Evolutionary conservation across 2,329 filamentous ascomycete genomes (phyloP).

Genomic region (Aureobasidium sp.): DNA sequence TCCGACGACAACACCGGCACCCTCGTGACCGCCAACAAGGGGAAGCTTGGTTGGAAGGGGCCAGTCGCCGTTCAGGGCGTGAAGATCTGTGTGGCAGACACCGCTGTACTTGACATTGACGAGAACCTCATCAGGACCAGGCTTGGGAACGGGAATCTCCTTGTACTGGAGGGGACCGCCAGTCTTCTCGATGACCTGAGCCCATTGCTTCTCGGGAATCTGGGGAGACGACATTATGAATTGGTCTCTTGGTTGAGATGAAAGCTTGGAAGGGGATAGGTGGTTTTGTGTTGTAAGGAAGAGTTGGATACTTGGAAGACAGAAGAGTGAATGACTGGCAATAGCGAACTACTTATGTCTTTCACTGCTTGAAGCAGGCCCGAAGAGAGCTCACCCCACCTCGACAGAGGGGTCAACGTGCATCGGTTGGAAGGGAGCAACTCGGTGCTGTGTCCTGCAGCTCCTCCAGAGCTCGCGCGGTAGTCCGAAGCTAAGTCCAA

Average conservation of each 20-base stretch:
- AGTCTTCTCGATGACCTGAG: slow-evolving; percentile 77
- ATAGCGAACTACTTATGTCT: slow-evolving; percentile 7
- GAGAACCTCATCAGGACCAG: slow-evolving; percentile 82
- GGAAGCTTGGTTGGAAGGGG: slow-evolving; percentile 74
- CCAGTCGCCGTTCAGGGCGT: slow-evolving; percentile 85
- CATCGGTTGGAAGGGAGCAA: slow-evolving; percentile 11
- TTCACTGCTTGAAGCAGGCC: slow-evolving; percentile 1
- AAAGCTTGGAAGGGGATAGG: neutral
- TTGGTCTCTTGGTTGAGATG: neutral
- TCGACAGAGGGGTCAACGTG: slow-evolving; percentile 6
- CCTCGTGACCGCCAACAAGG: slow-evolving; percentile 70
- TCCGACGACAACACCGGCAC: slow-evolving; percentile 76
- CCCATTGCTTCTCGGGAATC: slow-evolving; percentile 81
- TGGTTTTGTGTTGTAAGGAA: neutral
- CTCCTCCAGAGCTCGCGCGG: neutral
- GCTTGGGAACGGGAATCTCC: slow-evolving; percentile 71
- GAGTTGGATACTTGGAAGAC: neutral
- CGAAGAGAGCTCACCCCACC: slow-evolving; percentile 10
- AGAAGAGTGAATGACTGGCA: neutral
- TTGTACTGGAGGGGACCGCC: slow-evolving; percentile 64
- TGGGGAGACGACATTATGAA: slow-evolving; percentile 10
- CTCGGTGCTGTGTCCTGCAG: neutral
- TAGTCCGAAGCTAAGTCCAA: slow-evolving; percentile 2
- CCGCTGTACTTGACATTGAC: slow-evolving; percentile 86
- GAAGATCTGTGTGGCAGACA: slow-evolving; percentile 81